These are phyloP conservation scores for Penicillium sp. DNA, from an alignment of 2,329 filamentous ascomycete species.

Conservation along the genomic window DNA sequence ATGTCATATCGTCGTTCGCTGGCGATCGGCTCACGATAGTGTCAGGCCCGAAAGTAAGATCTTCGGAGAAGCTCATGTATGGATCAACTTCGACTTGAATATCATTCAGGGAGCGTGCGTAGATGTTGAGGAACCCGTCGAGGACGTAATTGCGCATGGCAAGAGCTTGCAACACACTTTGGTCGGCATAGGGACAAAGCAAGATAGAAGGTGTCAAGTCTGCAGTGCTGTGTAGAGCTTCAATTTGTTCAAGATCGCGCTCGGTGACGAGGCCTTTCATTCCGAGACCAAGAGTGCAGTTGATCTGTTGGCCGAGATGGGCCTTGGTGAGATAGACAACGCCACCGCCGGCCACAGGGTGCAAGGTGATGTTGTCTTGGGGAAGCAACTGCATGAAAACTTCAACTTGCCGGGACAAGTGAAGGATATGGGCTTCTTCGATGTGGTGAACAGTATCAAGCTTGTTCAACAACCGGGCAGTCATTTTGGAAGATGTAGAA, in stretches of 20 bases:
- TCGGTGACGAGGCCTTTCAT: conserved; percentile 21
- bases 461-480: conserved; percentile 3
- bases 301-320: conserved; percentile 15
- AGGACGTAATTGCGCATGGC: conserved; percentile 13
- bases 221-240: conserved; percentile 3
- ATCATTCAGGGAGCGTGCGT: conserved; percentile 13
- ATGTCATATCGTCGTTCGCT: conserved; percentile 9
- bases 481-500: conserved; percentile 2
- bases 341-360: conserved; percentile 8
- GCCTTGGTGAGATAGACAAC: conserved; percentile 18
- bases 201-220: conserved; percentile 11
- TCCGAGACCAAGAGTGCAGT: conserved; percentile 20
- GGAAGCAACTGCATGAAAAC: conserved; percentile 15
- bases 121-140: conserved; percentile 17
- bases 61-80: conserved; percentile 2
- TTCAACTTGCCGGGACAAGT: conserved; percentile 17
- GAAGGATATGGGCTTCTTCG: conserved; percentile 18
- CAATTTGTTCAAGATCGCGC: conserved; percentile 11
- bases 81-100: conserved; percentile 6
- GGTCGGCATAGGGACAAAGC: conserved; percentile 19
- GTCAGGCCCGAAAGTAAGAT: conserved; percentile 7
- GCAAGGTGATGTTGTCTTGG: conserved; percentile 11
- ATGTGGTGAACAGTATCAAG: conserved; percentile 13
- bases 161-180: conserved; percentile 14
- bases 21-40: conserved; percentile 9